phyloP scores from a whole-genome alignment of 2,329 filamentous ascomycete species.

The Hypocrella siamensis region DNA sequence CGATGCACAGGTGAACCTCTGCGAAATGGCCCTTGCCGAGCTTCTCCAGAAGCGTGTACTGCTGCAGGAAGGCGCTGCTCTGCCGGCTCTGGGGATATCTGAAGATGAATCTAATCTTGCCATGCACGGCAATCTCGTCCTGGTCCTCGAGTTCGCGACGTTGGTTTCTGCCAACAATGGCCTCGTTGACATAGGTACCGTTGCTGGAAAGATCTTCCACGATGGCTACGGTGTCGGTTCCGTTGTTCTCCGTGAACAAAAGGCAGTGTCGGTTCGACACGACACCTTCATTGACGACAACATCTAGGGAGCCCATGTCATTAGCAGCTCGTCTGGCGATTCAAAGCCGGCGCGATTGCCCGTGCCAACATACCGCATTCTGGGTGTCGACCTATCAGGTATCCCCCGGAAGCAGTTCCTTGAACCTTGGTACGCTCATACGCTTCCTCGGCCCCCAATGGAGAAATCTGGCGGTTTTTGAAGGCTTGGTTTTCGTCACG shows the following conservation, averaged over 20 bases:
- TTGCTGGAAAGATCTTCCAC: slow-evolving; percentile 92
- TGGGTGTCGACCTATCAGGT: slow-evolving; percentile 79
- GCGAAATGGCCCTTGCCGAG: slow-evolving; percentile 93
- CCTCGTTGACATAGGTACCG: slow-evolving; percentile 91
- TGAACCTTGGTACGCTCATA: slow-evolving; percentile 48
- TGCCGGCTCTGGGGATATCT: slow-evolving; percentile 65
- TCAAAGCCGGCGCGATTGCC: neutral
- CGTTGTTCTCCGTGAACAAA: slow-evolving; percentile 46
- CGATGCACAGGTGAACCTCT: slow-evolving; percentile 79
- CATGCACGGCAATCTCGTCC: slow-evolving; percentile 79
- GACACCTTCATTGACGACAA: slow-evolving; percentile 58
- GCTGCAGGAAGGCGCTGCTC: slow-evolving; percentile 66
- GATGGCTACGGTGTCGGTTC: slow-evolving; percentile 49
- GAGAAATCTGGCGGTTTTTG: slow-evolving; percentile 25
- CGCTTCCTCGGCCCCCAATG: slow-evolving; percentile 37
- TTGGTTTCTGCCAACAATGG: slow-evolving; percentile 81
- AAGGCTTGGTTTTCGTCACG: slow-evolving; percentile 20
- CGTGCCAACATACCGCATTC: slow-evolving; percentile 66
- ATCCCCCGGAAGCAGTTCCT: slow-evolving; percentile 59
- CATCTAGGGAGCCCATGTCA: slow-evolving; percentile 28
- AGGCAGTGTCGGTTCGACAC: slow-evolving; percentile 79
- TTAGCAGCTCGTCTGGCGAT: too few species aligned
- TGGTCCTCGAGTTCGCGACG: slow-evolving; percentile 74
- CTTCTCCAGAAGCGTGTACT: slow-evolving; percentile 72
- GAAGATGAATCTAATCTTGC: slow-evolving; percentile 80